Percentiles rank a stretch among this genome's conserved stretches.
These are phyloP conservation scores for Orbilia brochopaga DNA, from an alignment of 2,329 filamentous ascomycete species.

Conservation along the genomic window DNA sequence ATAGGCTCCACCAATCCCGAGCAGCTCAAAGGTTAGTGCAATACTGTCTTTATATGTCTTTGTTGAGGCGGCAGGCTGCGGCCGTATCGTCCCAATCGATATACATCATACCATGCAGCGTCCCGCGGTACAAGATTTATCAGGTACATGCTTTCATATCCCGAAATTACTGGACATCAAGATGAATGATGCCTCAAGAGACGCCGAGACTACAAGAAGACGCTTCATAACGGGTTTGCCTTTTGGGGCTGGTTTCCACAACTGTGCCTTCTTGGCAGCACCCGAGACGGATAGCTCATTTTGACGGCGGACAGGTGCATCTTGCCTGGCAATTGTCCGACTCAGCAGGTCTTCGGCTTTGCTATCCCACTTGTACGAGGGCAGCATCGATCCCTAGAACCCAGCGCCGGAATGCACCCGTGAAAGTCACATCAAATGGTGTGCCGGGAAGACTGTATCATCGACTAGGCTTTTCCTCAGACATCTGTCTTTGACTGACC, in stretches of 20 bases:
- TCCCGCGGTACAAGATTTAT: background rate
- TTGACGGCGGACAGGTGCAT: conserved; percentile 37
- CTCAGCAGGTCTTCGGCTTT: conserved; percentile 16
- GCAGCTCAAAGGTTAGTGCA: background rate
- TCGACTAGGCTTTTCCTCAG: conserved; percentile 16
- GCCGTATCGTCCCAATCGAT: too few relatives aligned
- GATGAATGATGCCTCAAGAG: background rate
- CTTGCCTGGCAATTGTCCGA: conserved; percentile 30
- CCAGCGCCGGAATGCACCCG: background rate
- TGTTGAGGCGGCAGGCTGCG: too few relatives aligned
- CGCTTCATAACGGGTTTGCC: background rate
- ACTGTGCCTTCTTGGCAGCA: background rate
- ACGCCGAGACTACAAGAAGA: background rate
- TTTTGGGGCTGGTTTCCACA: background rate
- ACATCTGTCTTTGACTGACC: conserved; percentile 26
- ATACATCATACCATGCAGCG: background rate
- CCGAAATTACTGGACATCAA: background rate
- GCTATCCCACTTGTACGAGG: background rate
- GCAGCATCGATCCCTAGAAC: background rate
- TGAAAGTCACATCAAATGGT: conserved; percentile 6
- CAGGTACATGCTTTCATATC: background rate
- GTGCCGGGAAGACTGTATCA: conserved; percentile 9
- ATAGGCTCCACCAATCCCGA: too few relatives aligned
- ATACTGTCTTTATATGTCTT: background rate
- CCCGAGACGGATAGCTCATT: conserved; percentile 6